phyloP scores from a whole-genome alignment of 139 green algal species.

The Tetradesmus lagerheimii region DNA sequence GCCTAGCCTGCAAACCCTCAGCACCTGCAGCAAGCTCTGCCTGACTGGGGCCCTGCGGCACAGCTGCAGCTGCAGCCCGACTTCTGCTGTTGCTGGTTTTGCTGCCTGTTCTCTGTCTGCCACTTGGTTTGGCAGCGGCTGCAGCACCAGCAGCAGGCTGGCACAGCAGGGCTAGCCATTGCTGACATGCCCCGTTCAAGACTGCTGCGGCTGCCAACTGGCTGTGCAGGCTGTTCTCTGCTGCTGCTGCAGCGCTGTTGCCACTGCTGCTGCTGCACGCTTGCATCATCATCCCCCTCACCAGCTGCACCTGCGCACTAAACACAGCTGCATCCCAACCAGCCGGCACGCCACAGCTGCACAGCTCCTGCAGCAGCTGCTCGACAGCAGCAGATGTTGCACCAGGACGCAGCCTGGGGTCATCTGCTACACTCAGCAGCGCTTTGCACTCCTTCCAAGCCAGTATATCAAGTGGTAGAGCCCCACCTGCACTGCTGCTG shows the following conservation, averaged over 20 bases:
- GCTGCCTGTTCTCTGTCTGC: background rate
- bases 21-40: background rate
- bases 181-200: background rate
- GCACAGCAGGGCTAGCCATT: background rate
- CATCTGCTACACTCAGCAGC: slow-evolving; percentile 8
- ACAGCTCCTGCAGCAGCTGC: background rate
- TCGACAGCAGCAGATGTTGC: background rate
- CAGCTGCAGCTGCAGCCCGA: background rate
- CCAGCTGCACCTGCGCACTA: background rate
- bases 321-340: slow-evolving; percentile 17
- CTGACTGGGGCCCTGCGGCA: background rate
- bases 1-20: background rate
- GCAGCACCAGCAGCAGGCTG: background rate
- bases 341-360: background rate
- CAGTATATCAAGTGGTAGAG: background rate
- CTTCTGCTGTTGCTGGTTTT: background rate
- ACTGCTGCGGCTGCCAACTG: background rate
- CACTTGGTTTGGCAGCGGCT: slow-evolving; percentile 2
- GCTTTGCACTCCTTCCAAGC: slow-evolving; percentile 37
- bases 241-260: background rate
- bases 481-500: background rate
- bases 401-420: background rate
- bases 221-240: background rate
- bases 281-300: background rate
- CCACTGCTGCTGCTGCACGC: background rate